Evolutionary conservation across 148 eudicot genomes (phyloP).

Genomic region (Talinum fruticosum): DNA sequence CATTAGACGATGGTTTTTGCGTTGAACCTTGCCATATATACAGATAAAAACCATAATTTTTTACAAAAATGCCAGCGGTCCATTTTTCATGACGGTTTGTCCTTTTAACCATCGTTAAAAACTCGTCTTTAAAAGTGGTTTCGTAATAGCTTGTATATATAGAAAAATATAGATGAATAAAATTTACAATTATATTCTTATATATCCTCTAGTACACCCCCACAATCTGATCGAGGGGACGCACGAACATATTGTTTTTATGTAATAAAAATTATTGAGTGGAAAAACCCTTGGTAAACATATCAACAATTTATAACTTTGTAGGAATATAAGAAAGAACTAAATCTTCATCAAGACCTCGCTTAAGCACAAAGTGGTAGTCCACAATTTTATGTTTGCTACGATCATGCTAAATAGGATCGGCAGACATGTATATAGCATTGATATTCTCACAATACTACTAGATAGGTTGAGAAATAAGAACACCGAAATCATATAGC

Average conservation of each 20-base stretch:
- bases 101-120: no score
- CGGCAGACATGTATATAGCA: neutral
- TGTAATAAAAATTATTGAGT: neutral
- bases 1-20: no score
- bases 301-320: neutral
- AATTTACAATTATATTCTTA: neutral
- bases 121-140: no score
- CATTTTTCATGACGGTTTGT: no score
- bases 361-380: neutral
- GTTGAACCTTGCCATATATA: no score
- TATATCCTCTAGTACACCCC: neutral
- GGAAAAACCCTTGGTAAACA: neutral
- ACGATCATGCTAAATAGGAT: neutral
- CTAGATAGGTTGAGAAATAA: neutral
- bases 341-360: neutral
- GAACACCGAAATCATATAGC: neutral
- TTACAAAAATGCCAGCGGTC: no score
- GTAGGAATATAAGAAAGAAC: neutral
- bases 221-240: neutral
- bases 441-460: neutral
- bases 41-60: no score
- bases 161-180: no score
- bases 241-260: neutral
- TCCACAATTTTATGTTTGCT: neutral
- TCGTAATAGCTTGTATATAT: no score